phyloP scores from a whole-genome alignment of 2,329 filamentous ascomycete species.

The Thelonectria olida region DNA sequence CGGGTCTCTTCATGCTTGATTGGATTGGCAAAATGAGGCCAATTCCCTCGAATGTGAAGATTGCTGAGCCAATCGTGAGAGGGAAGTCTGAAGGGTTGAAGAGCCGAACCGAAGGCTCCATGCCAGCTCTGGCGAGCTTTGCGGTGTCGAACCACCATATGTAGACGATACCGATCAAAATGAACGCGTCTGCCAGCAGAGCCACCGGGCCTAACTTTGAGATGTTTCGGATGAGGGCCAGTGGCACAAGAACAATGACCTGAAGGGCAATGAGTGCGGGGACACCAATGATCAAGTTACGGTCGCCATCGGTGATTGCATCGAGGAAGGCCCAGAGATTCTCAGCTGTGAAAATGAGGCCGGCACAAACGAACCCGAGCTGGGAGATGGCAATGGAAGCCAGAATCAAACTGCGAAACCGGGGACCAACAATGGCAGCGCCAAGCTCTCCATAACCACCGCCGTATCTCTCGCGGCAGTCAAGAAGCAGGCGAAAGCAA shows the following conservation, averaged over 20 bases:
- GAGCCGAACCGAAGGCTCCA: slow-evolving; percentile 68
- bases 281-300: slow-evolving; percentile 62
- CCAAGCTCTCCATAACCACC: slow-evolving; percentile 82
- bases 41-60: slow-evolving; percentile 83
- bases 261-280: slow-evolving; percentile 71
- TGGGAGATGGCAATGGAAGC: slow-evolving; percentile 78
- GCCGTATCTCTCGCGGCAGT: slow-evolving; percentile 70
- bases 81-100: slow-evolving; percentile 78
- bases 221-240: slow-evolving; percentile 78
- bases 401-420: slow-evolving; percentile 72
- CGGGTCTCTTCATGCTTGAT: slow-evolving; percentile 76
- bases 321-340: slow-evolving; percentile 74
- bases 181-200: slow-evolving; percentile 76
- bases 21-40: slow-evolving; percentile 81
- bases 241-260: slow-evolving; percentile 69
- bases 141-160: slow-evolving; percentile 78
- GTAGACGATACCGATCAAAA: slow-evolving; percentile 74
- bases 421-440: slow-evolving; percentile 69
- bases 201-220: slow-evolving; percentile 76
- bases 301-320: slow-evolving; percentile 63
- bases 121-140: slow-evolving; percentile 62
- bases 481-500: slow-evolving; percentile 76
- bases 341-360: slow-evolving; percentile 80
- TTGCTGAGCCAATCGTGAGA: slow-evolving; percentile 76
- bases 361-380: slow-evolving; percentile 80